phyloP scores from a whole-genome alignment of 169 alveolate species.

The Cryptosporidium canis region DNA sequence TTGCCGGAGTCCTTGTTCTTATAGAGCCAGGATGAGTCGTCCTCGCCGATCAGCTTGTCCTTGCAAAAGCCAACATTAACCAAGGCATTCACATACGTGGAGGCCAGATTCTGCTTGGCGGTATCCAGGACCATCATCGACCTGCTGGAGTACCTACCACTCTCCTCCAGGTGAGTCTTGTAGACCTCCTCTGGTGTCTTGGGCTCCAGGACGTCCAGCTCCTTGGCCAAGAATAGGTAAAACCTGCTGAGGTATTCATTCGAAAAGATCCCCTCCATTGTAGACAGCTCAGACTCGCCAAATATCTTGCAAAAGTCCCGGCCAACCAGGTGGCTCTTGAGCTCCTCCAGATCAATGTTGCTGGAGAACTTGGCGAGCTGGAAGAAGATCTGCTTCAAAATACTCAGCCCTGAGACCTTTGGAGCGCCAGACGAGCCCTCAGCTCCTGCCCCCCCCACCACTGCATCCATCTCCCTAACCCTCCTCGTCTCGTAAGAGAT shows the following conservation, averaged over 20 bases:
- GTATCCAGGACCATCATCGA: constrained; percentile 87
- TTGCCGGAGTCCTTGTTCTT: constrained; percentile 94
- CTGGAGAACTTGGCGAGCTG: constrained; percentile 65
- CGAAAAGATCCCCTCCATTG: constrained; percentile 81
- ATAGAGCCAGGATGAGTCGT: constrained; percentile 89
- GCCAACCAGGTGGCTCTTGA: constrained; percentile 29
- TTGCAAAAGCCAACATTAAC: constrained; percentile 98
- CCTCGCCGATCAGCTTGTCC: constrained; percentile 89
- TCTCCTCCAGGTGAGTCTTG: constrained; percentile 91
- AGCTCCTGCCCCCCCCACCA: constrained; percentile 13
- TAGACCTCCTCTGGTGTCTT: constrained; percentile 93
- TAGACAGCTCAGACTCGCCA: constrained; percentile 68
- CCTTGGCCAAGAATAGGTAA: constrained; percentile 90
- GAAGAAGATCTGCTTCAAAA: constrained; percentile 67
- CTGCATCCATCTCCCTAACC: constrained; percentile 37
- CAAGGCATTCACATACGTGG: constrained; percentile 97
- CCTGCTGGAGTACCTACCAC: constrained; percentile 76
- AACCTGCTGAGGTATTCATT: constrained; percentile 87
- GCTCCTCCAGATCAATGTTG: constrained; percentile 60
- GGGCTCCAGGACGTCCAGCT: constrained; percentile 94
- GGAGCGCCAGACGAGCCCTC: constrained; percentile 68
- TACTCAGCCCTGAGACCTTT: constrained; percentile 59
- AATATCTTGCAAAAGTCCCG: neutral
- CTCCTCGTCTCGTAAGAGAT: constrained; percentile 3
- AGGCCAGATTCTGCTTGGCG: constrained; percentile 94